Evolutionary conservation across 225 moss, liverwort and hornwort genomes (phyloP).

Genomic region (Thuidium tamariscinum): DNA sequence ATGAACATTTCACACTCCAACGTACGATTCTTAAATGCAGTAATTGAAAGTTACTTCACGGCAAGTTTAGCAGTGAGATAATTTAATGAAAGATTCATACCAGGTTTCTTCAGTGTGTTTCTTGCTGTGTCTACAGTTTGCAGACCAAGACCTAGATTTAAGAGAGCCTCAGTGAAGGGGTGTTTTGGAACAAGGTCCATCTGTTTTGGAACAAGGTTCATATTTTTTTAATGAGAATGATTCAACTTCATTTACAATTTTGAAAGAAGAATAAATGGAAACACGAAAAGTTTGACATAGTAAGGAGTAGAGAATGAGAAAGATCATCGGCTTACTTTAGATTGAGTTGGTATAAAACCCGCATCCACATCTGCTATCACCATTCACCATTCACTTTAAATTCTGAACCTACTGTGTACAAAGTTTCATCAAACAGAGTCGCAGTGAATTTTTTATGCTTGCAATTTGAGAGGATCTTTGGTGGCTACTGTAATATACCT

Average conservation of each 20-base stretch:
- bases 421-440: background rate
- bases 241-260: background rate
- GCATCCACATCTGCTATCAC: constrained; percentile 35
- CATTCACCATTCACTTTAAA: background rate
- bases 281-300: background rate
- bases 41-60: background rate
- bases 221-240: background rate
- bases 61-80: background rate
- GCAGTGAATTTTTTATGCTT: background rate
- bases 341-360: constrained; percentile 33
- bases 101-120: constrained; percentile 7
- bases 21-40: background rate
- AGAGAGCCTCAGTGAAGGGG: constrained; percentile 26
- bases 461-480: background rate
- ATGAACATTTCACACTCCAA: background rate
- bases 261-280: background rate
- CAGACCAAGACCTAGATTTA: constrained; percentile 27
- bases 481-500: background rate
- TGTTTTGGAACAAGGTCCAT: constrained; percentile 41
- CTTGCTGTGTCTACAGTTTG: constrained; percentile 18
- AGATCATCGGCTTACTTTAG: constrained; percentile 13
- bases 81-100: background rate
- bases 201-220: background rate
- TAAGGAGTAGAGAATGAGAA: background rate
- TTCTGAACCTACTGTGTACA: background rate